phyloP scores from a whole-genome alignment of 164 flowering plant species.

The Tetrastigma voinierianum region DNA sequence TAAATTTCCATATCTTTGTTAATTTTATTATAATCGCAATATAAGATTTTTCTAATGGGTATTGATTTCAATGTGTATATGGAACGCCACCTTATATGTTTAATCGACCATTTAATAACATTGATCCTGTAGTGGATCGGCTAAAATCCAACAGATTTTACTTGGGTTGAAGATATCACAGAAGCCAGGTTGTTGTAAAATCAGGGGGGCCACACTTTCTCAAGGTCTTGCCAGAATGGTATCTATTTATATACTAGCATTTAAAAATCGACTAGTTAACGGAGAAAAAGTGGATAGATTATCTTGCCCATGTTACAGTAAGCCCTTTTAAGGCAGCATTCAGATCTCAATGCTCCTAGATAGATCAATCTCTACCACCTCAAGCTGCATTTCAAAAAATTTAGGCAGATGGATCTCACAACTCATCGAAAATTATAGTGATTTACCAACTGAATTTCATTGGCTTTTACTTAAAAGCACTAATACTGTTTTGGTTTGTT shows the following conservation, averaged over 20 bases:
- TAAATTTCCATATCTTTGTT: not conserved
- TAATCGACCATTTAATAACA: conserved; percentile 60
- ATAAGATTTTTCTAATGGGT: conserved; percentile 3
- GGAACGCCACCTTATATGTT: conserved; percentile 43
- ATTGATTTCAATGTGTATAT: conserved; percentile 48
- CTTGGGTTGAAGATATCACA: conserved; percentile 59
- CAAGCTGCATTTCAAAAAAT: too few species aligned
- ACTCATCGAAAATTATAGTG: too few species aligned
- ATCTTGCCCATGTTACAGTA: not conserved
- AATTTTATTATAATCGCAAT: too few species aligned
- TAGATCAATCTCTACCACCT: too few species aligned
- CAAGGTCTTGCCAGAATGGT: conserved; percentile 50
- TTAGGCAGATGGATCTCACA: too few species aligned
- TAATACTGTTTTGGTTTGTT: too few species aligned
- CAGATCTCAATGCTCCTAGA: not conserved
- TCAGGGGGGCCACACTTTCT: conserved; percentile 81
- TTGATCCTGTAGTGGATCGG: conserved; percentile 81
- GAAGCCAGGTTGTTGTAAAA: conserved; percentile 30
- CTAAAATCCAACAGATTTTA: conserved; percentile 67
- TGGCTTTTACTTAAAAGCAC: too few species aligned
- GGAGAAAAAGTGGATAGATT: not conserved
- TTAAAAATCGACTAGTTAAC: conserved; percentile 3
- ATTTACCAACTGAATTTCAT: too few species aligned
- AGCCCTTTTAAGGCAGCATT: not conserved
- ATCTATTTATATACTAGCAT: conserved; percentile 10